Percentiles rank a stretch among this genome's conserved stretches.
These are phyloP conservation scores for Cladosporium austrohemisphaericum DNA, from an alignment of 2,329 filamentous ascomycete species.

Conservation along the genomic window DNA sequence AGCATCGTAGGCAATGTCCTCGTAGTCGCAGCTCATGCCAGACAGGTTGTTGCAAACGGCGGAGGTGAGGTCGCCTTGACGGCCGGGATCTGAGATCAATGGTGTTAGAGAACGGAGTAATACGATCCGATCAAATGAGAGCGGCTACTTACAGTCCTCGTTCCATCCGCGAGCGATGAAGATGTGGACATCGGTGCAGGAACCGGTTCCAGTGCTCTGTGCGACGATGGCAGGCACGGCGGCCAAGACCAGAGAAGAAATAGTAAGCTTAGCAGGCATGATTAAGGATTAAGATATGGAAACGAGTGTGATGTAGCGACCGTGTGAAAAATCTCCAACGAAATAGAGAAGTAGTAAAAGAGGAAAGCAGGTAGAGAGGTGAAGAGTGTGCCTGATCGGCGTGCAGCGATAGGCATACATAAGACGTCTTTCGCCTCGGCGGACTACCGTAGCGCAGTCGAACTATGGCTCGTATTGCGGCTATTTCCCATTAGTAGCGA, in stretches of 20 bases:
- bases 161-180: constrained; percentile 25
- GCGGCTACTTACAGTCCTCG: constrained; percentile 14
- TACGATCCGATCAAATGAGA: neutral
- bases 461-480: constrained; percentile 8
- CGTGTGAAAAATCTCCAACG: neutral
- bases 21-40: constrained; percentile 21
- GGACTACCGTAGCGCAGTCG: neutral
- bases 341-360: neutral
- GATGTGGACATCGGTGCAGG: constrained; percentile 23
- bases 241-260: constrained; percentile 19
- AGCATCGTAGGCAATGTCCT: constrained; percentile 21
- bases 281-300: constrained; percentile 1
- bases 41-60: constrained; percentile 22
- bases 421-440: neutral
- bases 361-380: neutral
- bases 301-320: constrained; percentile 7
- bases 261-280: constrained; percentile 6
- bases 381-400: neutral
- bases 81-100: constrained; percentile 16
- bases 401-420: neutral
- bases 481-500: neutral
- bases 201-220: constrained; percentile 18
- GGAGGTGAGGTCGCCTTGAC: constrained; percentile 21
- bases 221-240: constrained; percentile 14
- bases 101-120: neutral